Evolutionary conservation across 2,329 filamentous ascomycete species (phyloP).

Genomic region (Aurifilum marmelostoma): DNA sequence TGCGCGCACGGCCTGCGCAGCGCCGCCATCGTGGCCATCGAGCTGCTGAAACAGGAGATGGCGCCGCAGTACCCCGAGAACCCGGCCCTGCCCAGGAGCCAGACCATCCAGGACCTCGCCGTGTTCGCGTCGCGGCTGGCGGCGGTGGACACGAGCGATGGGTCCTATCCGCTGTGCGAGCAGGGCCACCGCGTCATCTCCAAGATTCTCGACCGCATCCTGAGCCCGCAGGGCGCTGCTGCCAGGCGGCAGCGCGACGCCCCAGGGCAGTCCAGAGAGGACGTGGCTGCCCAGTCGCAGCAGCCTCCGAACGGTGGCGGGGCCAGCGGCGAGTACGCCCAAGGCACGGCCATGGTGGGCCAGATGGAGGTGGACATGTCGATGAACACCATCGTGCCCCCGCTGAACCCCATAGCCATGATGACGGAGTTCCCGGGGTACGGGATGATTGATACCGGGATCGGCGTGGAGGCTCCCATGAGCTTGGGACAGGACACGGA

Average conservation of each 20-base stretch:
- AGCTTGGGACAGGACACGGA: constrained; percentile 38
- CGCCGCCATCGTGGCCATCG: constrained; percentile 41
- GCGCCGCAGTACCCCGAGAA: constrained; percentile 36
- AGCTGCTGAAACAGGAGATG: constrained; percentile 41
- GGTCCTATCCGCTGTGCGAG: constrained; percentile 38
- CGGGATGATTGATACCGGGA: constrained; percentile 34
- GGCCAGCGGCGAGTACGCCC: constrained; percentile 7
- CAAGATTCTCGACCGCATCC: constrained; percentile 41
- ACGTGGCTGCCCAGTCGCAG: constrained; percentile 3
- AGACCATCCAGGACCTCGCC: constrained; percentile 42
- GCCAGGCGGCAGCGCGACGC: constrained; percentile 25
- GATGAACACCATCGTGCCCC: constrained; percentile 20
- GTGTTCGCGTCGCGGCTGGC: constrained; percentile 41
- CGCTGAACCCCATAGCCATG: constrained; percentile 29
- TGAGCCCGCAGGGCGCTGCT: constrained; percentile 34
- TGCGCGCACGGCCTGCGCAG: constrained; percentile 40
- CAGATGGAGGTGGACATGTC: constrained; percentile 30
- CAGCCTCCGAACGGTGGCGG: constrained; percentile 9
- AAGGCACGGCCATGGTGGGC: constrained; percentile 26
- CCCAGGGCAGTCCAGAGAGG: constrained; percentile 21
- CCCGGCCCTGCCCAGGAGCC: constrained; percentile 40
- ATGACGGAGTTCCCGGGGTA: constrained; percentile 32
- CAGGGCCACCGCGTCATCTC: constrained; percentile 41
- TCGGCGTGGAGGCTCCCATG: constrained; percentile 36
- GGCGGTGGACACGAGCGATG: constrained; percentile 37